These are phyloP conservation scores for Fusarium compactum DNA, from an alignment of 2,329 filamentous ascomycete genomes.

Conservation along the genomic window DNA sequence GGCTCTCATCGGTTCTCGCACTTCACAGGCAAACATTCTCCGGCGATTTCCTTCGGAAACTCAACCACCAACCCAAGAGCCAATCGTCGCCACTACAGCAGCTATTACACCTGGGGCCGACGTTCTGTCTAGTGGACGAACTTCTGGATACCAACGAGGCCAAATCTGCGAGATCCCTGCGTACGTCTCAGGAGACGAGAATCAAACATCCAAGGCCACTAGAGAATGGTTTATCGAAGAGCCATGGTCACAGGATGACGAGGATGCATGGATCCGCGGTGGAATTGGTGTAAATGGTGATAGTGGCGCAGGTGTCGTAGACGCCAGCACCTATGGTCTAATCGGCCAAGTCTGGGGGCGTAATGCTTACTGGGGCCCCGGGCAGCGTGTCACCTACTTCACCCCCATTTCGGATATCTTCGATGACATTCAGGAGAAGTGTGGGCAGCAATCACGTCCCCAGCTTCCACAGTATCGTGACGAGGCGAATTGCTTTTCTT, in stretches of 20 bases:
- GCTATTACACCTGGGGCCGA: slow-evolving; percentile 52
- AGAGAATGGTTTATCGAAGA: slow-evolving; percentile 62
- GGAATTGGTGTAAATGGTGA: slow-evolving; percentile 60
- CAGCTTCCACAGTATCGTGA: slow-evolving; percentile 57
- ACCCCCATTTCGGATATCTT: slow-evolving; percentile 59
- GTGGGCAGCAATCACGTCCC: slow-evolving; percentile 55
- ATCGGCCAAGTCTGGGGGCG: slow-evolving; percentile 60
- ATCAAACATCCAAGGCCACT: slow-evolving; percentile 57
- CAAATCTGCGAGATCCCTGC: slow-evolving; percentile 59
- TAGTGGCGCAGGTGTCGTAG: slow-evolving; percentile 59
- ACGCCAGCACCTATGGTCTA: slow-evolving; percentile 54
- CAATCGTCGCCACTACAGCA: slow-evolving; percentile 49
- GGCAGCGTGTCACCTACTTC: slow-evolving; percentile 58
- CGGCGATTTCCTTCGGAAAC: slow-evolving; percentile 55
- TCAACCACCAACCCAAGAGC: slow-evolving; percentile 49
- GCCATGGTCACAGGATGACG: slow-evolving; percentile 52
- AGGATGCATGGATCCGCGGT: slow-evolving; percentile 59
- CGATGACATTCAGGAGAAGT: slow-evolving; percentile 61
- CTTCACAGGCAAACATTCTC: slow-evolving; percentile 56
- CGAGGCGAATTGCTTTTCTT: slow-evolving; percentile 55
- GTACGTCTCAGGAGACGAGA: slow-evolving; percentile 55
- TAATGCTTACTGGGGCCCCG: slow-evolving; percentile 58
- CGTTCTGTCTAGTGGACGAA: slow-evolving; percentile 58
- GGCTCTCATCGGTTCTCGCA: slow-evolving; percentile 55
- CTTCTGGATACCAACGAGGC: slow-evolving; percentile 58